Evolutionary conservation across 1,284 basidiomycete genomes (phyloP).

Genomic region (Ganoderma resinaceum): DNA sequence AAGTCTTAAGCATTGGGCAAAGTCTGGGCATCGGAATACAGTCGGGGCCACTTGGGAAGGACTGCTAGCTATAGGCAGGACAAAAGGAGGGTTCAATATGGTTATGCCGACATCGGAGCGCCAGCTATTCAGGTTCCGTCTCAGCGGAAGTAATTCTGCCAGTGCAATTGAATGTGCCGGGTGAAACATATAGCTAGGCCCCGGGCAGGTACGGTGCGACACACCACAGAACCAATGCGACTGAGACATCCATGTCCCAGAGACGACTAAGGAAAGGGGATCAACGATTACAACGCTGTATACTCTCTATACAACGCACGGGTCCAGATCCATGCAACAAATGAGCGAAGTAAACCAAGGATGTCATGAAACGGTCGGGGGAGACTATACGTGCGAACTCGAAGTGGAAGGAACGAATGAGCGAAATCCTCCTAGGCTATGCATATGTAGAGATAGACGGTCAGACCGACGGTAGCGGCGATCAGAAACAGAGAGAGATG

Average conservation of each 20-base stretch:
- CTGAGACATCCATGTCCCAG: not conserved
- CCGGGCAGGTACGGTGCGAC: too few relatives aligned
- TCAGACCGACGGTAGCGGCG: not conserved
- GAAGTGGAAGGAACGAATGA: not conserved
- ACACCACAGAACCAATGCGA: too few relatives aligned
- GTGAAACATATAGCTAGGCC: not conserved
- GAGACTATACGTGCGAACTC: not conserved
- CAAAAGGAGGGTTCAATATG: not conserved
- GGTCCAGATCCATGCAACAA: not conserved
- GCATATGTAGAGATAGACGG: constrained; percentile 4
- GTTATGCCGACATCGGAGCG: not conserved
- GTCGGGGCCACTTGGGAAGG: not conserved
- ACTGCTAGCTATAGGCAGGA: not conserved
- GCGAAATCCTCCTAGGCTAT: not conserved
- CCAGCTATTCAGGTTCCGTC: not conserved
- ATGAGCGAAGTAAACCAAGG: not conserved
- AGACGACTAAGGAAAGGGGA: not conserved
- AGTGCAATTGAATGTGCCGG: not conserved
- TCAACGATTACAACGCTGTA: constrained; percentile 12
- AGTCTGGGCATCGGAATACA: not conserved
- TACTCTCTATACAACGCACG: not conserved
- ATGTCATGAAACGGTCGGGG: not conserved
- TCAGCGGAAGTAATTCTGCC: not conserved
- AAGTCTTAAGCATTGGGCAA: too few relatives aligned
- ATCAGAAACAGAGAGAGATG: not conserved